These are phyloP conservation scores for Crithidia bombi DNA, from an alignment of 208 protist genomes.

Conservation along the genomic window DNA sequence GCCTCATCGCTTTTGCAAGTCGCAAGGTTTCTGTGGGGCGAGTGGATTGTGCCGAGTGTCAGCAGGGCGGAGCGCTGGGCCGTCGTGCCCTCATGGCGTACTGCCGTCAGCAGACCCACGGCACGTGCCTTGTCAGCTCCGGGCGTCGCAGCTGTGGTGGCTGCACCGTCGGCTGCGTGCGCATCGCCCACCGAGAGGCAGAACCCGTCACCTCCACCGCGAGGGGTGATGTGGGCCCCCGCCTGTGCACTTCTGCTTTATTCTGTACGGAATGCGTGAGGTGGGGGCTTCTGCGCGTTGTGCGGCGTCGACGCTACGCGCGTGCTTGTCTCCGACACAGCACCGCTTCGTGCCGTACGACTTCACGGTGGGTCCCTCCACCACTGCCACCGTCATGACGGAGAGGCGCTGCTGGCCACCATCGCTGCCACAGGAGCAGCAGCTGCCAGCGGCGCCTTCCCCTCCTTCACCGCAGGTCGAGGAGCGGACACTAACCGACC, in stretches of 20 bases:
- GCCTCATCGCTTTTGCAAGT: no score
- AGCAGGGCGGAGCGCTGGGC: slow-evolving; percentile 4
- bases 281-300: no score
- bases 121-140: not conserved
- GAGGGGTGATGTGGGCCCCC: no score
- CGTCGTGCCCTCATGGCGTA: slow-evolving; percentile 3
- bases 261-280: not conserved
- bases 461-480: no score
- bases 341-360: not conserved
- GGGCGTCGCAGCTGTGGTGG: not conserved
- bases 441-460: no score
- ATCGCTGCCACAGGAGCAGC: no score
- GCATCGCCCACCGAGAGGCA: not conserved
- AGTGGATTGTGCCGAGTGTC: slow-evolving; percentile 12
- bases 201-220: not conserved
- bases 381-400: no score
- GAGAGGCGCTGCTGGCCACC: no score
- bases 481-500: no score
- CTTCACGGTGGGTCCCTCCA: no score
- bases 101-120: not conserved
- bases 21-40: not conserved
- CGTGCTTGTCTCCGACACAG: no score
- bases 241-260: not conserved
- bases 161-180: slow-evolving; percentile 5
- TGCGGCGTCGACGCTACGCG: no score